Conservation (phyloP, 768 basidiomycete species). For the Hydnum rufescens region DNA sequence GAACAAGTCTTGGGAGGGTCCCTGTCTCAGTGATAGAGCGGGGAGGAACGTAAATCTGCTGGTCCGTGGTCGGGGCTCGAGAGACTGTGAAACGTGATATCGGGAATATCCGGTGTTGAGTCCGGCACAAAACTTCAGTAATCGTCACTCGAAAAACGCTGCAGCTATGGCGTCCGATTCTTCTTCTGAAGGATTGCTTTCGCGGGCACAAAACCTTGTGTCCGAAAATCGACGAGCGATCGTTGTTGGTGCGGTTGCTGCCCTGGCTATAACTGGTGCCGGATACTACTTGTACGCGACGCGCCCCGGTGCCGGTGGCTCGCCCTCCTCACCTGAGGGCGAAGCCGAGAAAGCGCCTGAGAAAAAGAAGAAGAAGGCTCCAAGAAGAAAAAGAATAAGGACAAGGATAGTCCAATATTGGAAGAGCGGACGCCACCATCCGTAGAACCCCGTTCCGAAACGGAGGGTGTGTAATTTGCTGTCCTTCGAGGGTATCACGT, state of each 20-base stretch:
- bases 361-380: conserved; percentile 30
- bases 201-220: conserved; percentile 23
- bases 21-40: too few relatives aligned
- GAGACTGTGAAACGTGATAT: too few relatives aligned
- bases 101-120: too few relatives aligned
- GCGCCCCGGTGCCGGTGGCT: not conserved
- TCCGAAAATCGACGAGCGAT: conserved; percentile 63
- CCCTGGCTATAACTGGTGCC: conserved; percentile 47
- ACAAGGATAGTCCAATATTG: conserved; percentile 50
- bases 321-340: conserved; percentile 10
- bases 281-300: conserved; percentile 39
- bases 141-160: conserved; percentile 1
- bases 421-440: conserved; percentile 44
- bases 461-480: conserved; percentile 17
- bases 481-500: not conserved
- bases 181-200: conserved; percentile 6
- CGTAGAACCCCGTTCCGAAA: conserved; percentile 7
- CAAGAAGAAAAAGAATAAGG: conserved; percentile 28
- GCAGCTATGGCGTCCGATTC: conserved; percentile 7
- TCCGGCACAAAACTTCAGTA: too few relatives aligned
- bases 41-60: too few relatives aligned
- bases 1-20: too few relatives aligned
- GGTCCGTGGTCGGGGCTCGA: too few relatives aligned
- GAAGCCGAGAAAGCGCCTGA: conserved; percentile 17
- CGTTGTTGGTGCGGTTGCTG: conserved; percentile 48